These are phyloP conservation scores for Erysimum cheiri DNA, from an alignment of 441 rosid genomes.

Conservation along the genomic window DNA sequence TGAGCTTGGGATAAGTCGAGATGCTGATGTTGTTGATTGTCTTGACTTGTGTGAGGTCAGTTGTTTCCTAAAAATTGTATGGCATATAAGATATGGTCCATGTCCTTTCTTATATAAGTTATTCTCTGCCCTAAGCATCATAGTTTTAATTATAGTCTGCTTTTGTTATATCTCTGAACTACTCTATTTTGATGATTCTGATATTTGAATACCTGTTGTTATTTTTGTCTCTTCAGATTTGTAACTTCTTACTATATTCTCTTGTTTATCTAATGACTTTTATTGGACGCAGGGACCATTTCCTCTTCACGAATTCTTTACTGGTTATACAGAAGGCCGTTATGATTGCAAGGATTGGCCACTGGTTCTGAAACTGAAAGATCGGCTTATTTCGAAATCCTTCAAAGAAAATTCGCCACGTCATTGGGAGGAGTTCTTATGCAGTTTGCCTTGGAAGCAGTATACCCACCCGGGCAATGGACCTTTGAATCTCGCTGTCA, in stretches of 20 bases:
- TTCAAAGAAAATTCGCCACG: constrained; percentile 70
- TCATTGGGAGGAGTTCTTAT: constrained; percentile 66
- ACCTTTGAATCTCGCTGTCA: constrained; percentile 62
- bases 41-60: no score
- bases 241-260: neutral
- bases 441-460: constrained; percentile 77
- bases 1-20: constrained; percentile 39
- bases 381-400: constrained; percentile 74
- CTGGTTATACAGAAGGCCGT: constrained; percentile 54
- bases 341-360: constrained; percentile 55
- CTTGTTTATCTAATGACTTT: neutral
- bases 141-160: constrained; percentile 44
- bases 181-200: no score
- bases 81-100: no score
- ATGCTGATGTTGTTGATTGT: no score
- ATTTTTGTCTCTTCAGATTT: neutral
- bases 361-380: constrained; percentile 71
- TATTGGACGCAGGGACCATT: constrained; percentile 32
- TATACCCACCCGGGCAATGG: constrained; percentile 75
- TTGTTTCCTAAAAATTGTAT: no score
- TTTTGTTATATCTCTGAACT: neutral
- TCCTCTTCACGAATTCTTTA: constrained; percentile 66
- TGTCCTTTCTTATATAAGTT: no score
- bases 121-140: no score
- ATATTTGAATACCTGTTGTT: neutral